Conservation (phyloP, 1,284 basidiomycete species). For the Phlebopus sp. region DNA sequence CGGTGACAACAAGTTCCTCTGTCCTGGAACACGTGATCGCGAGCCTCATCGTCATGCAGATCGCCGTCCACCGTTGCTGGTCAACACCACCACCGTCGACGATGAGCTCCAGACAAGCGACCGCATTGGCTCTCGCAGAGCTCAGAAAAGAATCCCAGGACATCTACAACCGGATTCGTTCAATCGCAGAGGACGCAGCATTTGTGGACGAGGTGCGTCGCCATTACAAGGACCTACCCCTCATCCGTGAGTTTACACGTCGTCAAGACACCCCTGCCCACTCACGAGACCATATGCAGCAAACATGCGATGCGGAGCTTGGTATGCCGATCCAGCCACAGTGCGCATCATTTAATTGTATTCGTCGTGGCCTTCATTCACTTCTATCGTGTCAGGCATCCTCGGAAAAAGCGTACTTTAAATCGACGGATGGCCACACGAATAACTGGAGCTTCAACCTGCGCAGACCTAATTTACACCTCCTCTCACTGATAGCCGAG, state of each 20-base stretch:
- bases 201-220: slow-evolving; percentile 65
- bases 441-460: slow-evolving; percentile 87
- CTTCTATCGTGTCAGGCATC: slow-evolving; percentile 30
- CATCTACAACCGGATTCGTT: slow-evolving; percentile 84
- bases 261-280: not conserved
- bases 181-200: slow-evolving; percentile 71
- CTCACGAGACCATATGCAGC: slow-evolving; percentile 43
- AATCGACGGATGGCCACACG: slow-evolving; percentile 94
- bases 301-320: slow-evolving; percentile 91
- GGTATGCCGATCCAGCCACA: slow-evolving; percentile 81
- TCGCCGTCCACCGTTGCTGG: too few species aligned
- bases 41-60: not conserved
- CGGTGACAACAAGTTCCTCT: slow-evolving; percentile 6
- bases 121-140: slow-evolving; percentile 13
- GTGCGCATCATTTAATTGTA: slow-evolving; percentile 35
- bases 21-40: not conserved
- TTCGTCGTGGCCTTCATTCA: slow-evolving; percentile 4
- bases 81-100: not conserved
- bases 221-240: slow-evolving; percentile 55
- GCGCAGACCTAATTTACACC: slow-evolving; percentile 81
- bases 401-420: slow-evolving; percentile 79
- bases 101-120: slow-evolving; percentile 1
- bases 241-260: slow-evolving; percentile 54
- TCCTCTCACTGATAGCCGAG: slow-evolving; percentile 60
- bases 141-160: slow-evolving; percentile 69